phyloP scores from a whole-genome alignment of 306 rosid species.

The Vigna hirtella region DNA sequence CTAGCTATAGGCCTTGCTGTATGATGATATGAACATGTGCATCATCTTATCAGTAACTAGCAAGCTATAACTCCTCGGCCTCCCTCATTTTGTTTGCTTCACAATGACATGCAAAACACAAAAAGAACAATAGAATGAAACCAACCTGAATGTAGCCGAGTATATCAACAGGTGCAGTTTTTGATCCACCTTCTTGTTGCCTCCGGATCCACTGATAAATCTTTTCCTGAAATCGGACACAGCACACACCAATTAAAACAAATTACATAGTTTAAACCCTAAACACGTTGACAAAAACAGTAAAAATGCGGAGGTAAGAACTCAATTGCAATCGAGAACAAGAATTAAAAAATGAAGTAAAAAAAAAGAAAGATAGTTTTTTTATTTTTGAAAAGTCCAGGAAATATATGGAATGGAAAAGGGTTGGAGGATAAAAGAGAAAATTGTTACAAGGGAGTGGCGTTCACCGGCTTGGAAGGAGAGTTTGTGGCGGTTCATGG shows the following conservation, averaged over 20 bases:
- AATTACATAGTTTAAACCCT: not conserved
- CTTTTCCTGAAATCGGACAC: slow-evolving; percentile 67
- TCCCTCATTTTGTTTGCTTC: not conserved
- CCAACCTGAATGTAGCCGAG: slow-evolving; percentile 77
- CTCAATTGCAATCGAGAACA: not conserved
- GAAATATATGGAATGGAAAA: not conserved
- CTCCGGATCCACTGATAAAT: slow-evolving; percentile 84
- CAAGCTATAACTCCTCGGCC: not conserved
- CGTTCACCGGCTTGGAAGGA: slow-evolving; percentile 69
- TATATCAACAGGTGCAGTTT: slow-evolving; percentile 69
- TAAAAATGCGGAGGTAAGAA: not conserved
- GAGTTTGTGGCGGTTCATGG: slow-evolving; percentile 60
- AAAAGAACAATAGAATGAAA: not conserved
- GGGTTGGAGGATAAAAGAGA: not conserved
- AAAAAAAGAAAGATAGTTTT: not conserved
- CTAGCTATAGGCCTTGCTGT: not conserved
- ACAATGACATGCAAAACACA: not conserved
- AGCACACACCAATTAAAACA: slow-evolving; percentile 14
- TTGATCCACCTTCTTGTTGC: slow-evolving; percentile 84
- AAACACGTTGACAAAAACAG: not conserved
- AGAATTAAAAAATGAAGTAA: not conserved
- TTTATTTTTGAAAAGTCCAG: not conserved
- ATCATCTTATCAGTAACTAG: not conserved
- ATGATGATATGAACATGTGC: not conserved
- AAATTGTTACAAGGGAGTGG: slow-evolving; percentile 51